Conservation (phyloP, 768 basidiomycete species). For the Panaeolus papilionaceus region DNA sequence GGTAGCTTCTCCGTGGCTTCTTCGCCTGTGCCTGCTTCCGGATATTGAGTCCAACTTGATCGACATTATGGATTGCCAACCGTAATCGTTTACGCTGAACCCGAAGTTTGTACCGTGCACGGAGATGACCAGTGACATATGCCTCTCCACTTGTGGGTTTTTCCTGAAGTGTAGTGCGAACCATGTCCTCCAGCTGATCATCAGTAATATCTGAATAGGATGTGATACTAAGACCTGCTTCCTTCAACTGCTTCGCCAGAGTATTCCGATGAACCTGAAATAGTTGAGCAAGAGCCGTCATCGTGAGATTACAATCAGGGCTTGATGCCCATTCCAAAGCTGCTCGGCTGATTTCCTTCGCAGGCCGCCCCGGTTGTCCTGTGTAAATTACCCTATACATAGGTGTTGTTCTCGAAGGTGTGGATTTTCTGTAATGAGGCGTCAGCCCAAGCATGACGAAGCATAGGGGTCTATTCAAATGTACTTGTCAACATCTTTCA, state of each 20-base stretch:
- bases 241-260: constrained; percentile 9
- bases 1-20: constrained; percentile 20
- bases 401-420: too few species aligned
- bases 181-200: constrained; percentile 8
- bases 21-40: not conserved
- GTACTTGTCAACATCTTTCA: too few species aligned
- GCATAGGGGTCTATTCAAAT: too few species aligned
- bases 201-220: not conserved
- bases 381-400: too few species aligned
- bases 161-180: not conserved
- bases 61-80: not conserved
- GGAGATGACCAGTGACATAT: constrained; percentile 19
- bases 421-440: too few species aligned
- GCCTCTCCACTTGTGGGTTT: constrained; percentile 12
- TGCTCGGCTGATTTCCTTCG: too few species aligned
- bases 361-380: too few species aligned
- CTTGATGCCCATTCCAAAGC: too few species aligned
- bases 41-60: constrained; percentile 16
- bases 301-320: not conserved
- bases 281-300: not conserved
- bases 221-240: not conserved
- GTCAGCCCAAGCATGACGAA: too few species aligned
- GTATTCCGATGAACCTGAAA: constrained; percentile 17
- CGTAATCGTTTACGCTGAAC: constrained; percentile 17
- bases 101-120: constrained; percentile 2